phyloP scores from a whole-genome alignment of 1,284 basidiomycete species.

The Rhodotorula sp. region DNA sequence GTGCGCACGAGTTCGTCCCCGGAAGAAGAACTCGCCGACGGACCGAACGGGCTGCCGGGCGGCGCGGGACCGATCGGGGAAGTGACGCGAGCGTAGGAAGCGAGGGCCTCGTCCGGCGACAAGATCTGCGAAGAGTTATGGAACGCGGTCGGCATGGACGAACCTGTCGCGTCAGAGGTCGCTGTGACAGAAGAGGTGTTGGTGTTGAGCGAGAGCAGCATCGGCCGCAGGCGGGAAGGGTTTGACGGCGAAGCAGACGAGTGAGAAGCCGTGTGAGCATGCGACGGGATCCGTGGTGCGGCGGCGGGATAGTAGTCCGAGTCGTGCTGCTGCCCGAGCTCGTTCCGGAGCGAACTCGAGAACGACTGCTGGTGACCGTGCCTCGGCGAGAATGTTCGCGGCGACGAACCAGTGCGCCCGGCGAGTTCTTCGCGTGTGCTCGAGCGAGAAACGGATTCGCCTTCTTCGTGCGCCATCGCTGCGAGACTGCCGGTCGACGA shows the following conservation, averaged over 20 bases:
- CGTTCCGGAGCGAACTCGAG: slow-evolving; percentile 29
- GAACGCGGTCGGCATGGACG: slow-evolving; percentile 9
- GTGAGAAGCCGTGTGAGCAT: background rate
- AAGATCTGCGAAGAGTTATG: slow-evolving; percentile 9
- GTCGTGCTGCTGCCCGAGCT: slow-evolving; percentile 4
- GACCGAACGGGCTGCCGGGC: background rate
- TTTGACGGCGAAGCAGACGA: background rate
- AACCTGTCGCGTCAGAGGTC: too few species aligned
- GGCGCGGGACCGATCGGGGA: slow-evolving; percentile 5
- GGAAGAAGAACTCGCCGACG: background rate
- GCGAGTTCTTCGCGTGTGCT: slow-evolving; percentile 25
- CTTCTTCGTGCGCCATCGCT: slow-evolving; percentile 15
- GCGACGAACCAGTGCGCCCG: background rate
- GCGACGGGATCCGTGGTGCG: background rate
- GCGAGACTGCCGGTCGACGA: slow-evolving; percentile 17
- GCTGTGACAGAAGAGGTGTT: background rate
- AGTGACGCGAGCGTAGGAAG: slow-evolving; percentile 26
- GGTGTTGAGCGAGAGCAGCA: slow-evolving; percentile 3
- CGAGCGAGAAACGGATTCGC: slow-evolving; percentile 19
- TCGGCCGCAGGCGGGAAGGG: slow-evolving; percentile 5
- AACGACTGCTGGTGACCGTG: slow-evolving; percentile 15
- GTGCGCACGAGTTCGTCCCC: background rate
- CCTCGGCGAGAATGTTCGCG: background rate
- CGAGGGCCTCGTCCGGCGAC: slow-evolving; percentile 33
- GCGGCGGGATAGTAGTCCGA: background rate